Conservation (phyloP, 495 filamentous ascomycete species). For the Lentithecium fluviatile region DNA sequence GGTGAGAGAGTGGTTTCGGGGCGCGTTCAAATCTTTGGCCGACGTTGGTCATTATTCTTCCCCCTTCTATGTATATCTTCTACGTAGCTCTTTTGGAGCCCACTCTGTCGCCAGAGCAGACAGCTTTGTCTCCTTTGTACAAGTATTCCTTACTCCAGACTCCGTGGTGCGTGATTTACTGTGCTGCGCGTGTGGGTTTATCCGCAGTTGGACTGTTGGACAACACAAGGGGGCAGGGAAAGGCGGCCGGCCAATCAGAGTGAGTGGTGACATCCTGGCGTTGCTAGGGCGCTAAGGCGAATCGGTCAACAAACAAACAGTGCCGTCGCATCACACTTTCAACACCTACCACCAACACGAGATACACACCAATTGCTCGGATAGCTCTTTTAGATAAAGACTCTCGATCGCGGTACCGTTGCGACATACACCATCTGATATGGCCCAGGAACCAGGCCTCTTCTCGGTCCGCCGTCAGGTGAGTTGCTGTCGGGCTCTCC, state of each 20-base stretch:
- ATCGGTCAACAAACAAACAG: conserved; percentile 4
- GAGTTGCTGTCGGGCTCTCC: conserved; percentile 26
- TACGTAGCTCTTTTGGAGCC: background rate
- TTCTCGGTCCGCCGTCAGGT: conserved; percentile 48
- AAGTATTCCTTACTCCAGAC: too few relatives aligned
- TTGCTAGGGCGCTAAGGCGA: conserved; percentile 21
- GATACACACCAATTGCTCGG: conserved; percentile 38
- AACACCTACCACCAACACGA: conserved; percentile 7
- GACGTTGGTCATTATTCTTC: background rate
- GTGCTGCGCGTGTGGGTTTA: background rate
- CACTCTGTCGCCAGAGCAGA: too few relatives aligned
- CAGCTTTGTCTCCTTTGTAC: too few relatives aligned
- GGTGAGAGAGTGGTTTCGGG: background rate
- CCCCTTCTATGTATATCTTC: conserved; percentile 3
- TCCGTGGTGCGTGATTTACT: background rate
- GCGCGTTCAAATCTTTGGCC: background rate
- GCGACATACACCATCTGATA: conserved; percentile 8
- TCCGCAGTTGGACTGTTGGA: too few relatives aligned
- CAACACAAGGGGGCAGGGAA: conserved; percentile 3
- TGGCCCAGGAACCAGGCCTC: conserved; percentile 45
- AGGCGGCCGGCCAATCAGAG: conserved; percentile 12
- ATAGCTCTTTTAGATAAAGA: conserved; percentile 37
- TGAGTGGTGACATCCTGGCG: background rate
- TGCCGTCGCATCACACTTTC: background rate
- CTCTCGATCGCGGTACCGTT: background rate